Evolutionary conservation across 495 filamentous ascomycete genomes (phyloP).

Genomic region (Hamigera avellanea): DNA sequence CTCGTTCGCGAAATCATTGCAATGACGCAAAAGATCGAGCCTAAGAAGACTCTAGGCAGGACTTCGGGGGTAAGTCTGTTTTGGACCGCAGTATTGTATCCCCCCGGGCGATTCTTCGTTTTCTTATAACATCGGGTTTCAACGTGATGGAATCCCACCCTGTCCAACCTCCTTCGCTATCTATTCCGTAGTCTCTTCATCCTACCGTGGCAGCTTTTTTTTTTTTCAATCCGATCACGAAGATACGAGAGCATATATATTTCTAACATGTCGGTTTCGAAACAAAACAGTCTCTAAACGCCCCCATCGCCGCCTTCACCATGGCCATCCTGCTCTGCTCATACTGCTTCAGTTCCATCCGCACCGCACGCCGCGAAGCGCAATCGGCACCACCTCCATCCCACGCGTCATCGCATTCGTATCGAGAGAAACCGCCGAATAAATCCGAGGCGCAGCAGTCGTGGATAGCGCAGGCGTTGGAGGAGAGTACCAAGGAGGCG

Average conservation of each 20-base stretch:
- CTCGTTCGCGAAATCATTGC: not conserved
- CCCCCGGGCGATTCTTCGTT: no score
- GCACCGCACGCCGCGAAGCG: slow-evolving; percentile 29
- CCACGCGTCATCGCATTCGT: not conserved
- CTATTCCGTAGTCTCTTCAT: no score
- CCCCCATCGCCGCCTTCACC: slow-evolving; percentile 38
- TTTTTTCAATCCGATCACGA: no score
- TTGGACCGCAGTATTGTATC: no score
- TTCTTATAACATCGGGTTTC: no score
- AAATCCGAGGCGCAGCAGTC: slow-evolving; percentile 7
- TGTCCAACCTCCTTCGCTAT: no score
- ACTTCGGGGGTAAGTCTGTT: slow-evolving; percentile 12
- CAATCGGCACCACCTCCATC: not conserved
- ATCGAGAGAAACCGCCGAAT: not conserved
- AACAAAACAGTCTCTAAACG: slow-evolving; percentile 28
- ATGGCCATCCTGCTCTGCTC: slow-evolving; percentile 37
- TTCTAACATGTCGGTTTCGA: not conserved
- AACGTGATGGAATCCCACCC: no score
- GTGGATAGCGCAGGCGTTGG: slow-evolving; percentile 29
- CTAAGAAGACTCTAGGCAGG: slow-evolving; percentile 12
- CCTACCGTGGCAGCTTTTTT: no score
- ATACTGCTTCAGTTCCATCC: slow-evolving; percentile 38
- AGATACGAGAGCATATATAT: no score
- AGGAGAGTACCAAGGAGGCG: slow-evolving; percentile 17
- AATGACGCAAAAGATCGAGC: not conserved